These are phyloP conservation scores for Beauveria australis DNA, from an alignment of 2,329 filamentous ascomycete genomes.

Conservation along the genomic window DNA sequence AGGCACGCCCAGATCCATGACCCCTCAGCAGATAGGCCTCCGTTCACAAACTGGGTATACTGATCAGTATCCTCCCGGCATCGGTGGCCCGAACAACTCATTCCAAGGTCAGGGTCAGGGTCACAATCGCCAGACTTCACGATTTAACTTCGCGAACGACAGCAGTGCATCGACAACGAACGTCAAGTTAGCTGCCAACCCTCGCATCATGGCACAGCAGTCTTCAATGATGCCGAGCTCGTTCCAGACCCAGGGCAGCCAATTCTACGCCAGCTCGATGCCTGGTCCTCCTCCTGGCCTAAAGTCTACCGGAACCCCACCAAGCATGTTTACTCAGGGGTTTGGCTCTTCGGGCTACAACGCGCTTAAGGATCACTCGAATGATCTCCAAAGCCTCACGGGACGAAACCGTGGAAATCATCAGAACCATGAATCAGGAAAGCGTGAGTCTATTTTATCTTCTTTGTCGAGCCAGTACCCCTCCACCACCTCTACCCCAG, in stretches of 20 bases:
- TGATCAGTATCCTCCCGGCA: conserved; percentile 52
- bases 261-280: conserved; percentile 77
- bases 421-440: conserved; percentile 76
- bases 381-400: conserved; percentile 66
- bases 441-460: conserved; percentile 98
- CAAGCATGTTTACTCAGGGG: conserved; percentile 88
- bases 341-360: conserved; percentile 70
- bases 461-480: conserved; percentile 83
- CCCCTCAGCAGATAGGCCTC: conserved; percentile 68
- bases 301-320: conserved; percentile 90
- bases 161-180: conserved; percentile 40
- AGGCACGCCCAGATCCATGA: conserved; percentile 60
- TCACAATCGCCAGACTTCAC: conserved; percentile 75
- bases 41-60: conserved; percentile 53
- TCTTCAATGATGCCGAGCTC: conserved; percentile 73
- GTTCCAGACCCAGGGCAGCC: conserved; percentile 53
- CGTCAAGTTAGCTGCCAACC: conserved; percentile 71
- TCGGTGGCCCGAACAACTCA: conserved; percentile 37
- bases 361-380: conserved; percentile 61
- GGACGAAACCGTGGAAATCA: conserved; percentile 60
- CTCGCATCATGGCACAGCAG: conserved; percentile 76
- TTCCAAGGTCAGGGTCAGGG: conserved; percentile 48
- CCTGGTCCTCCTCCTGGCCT: conserved; percentile 90
- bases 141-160: conserved; percentile 83
- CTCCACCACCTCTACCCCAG: conserved; percentile 72